A percentile compares a stretch with the other conserved stretches of the same genome.
Evolutionary conservation across 768 basidiomycete species (phyloP).

Genomic region (Coprinellus micaceus): DNA sequence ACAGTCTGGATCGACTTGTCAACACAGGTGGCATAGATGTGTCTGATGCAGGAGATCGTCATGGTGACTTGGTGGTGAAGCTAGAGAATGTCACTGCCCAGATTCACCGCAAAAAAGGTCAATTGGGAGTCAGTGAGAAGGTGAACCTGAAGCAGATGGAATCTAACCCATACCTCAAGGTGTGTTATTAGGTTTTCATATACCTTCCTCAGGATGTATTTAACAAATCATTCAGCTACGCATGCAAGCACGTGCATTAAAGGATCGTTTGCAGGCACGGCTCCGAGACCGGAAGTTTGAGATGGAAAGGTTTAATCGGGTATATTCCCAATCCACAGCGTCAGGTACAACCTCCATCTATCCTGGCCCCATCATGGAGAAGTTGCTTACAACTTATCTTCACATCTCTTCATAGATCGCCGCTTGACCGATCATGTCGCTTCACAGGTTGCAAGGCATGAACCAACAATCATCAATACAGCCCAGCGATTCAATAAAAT

Average conservation of each 20-base stretch:
- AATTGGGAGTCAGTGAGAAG: neutral
- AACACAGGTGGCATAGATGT: neutral
- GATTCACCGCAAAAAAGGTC: neutral
- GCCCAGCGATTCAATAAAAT: conserved; percentile 26
- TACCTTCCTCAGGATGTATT: conserved; percentile 1
- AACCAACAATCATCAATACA: conserved; percentile 24
- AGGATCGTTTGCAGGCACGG: conserved; percentile 17
- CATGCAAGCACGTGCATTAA: conserved; percentile 22
- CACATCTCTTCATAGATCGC: conserved; percentile 12
- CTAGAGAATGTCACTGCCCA: neutral
- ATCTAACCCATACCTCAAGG: neutral
- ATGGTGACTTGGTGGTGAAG: neutral
- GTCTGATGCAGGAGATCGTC: neutral
- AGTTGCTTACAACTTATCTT: neutral
- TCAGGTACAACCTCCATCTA: conserved; percentile 13
- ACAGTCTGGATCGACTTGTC: neutral
- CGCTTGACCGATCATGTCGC: conserved; percentile 28
- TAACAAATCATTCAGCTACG: conserved; percentile 14
- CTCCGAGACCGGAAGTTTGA: conserved; percentile 26
- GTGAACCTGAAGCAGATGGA: neutral
- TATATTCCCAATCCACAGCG: conserved; percentile 14
- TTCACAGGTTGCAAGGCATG: conserved; percentile 19
- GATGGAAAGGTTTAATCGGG: conserved; percentile 18
- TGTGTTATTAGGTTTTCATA: neutral
- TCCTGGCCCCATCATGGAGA: neutral